A percentile compares a stretch with the other conserved stretches of the same genome.
Conservation (phyloP, 164 flowering plant species). For the Magnolia sinica region DNA sequence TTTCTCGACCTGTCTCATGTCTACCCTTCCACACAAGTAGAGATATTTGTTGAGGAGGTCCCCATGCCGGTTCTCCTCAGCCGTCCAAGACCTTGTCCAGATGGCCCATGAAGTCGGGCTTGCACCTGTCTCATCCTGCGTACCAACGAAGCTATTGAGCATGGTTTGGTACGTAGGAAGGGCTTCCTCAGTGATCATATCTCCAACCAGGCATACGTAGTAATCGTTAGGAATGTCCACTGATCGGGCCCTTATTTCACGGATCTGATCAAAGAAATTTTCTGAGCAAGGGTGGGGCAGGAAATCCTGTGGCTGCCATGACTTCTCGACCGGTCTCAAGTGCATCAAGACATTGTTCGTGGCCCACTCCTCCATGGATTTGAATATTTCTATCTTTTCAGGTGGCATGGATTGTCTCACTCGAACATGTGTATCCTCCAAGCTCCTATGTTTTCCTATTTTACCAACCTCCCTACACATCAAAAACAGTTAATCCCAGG, state of each 20-base stretch:
- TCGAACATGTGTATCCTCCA: slow-evolving; percentile 20
- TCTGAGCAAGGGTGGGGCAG: slow-evolving; percentile 47
- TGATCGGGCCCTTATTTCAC: slow-evolving; percentile 20
- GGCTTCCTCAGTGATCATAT: slow-evolving; percentile 48
- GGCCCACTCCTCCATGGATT: slow-evolving; percentile 32
- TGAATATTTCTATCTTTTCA: slow-evolving; percentile 30
- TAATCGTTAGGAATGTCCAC: slow-evolving; percentile 13
- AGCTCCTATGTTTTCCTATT: slow-evolving; percentile 2
- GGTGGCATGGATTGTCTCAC: slow-evolving; percentile 34
- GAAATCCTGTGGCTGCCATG: slow-evolving; percentile 56
- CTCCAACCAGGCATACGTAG: slow-evolving; percentile 14
- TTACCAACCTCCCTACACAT: not conserved
- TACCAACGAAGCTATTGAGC: slow-evolving; percentile 47
- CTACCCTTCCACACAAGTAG: slow-evolving; percentile 49
- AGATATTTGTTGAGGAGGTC: slow-evolving; percentile 49
- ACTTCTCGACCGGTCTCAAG: slow-evolving; percentile 48
- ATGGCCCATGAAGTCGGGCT: slow-evolving; percentile 50
- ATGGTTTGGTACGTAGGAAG: slow-evolving; percentile 57
- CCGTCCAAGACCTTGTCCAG: slow-evolving; percentile 59
- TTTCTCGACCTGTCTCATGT: slow-evolving; percentile 51
- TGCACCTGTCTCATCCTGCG: slow-evolving; percentile 50
- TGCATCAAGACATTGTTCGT: slow-evolving; percentile 35
- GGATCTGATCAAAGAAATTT: slow-evolving; percentile 39
- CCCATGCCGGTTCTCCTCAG: slow-evolving; percentile 38
- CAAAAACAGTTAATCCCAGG: too few species aligned